These are phyloP conservation scores for Arthrobotrys iridis DNA, from an alignment of 2,329 filamentous ascomycete genomes.

Conservation along the genomic window DNA sequence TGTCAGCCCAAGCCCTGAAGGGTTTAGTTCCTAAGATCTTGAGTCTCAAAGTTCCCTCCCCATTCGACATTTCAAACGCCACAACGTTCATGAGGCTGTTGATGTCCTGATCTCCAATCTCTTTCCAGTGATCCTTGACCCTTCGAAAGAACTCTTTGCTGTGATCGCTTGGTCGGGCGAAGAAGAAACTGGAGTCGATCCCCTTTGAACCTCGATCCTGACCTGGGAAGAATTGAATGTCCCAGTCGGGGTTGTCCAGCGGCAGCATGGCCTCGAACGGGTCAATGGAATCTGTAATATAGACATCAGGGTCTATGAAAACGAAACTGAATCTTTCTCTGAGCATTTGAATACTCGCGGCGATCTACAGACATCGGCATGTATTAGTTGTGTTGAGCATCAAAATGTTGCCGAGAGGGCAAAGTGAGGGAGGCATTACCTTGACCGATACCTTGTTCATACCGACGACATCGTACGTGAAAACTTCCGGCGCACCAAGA, in stretches of 20 bases:
- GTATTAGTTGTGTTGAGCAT: slow-evolving; percentile 33
- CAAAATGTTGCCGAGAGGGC: not conserved
- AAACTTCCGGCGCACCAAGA: slow-evolving; percentile 44
- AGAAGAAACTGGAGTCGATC: slow-evolving; percentile 43
- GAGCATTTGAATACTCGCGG: slow-evolving; percentile 44
- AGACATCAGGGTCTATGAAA: slow-evolving; percentile 52
- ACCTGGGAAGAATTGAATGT: slow-evolving; percentile 48
- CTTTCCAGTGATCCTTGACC: slow-evolving; percentile 28
- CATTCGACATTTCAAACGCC: slow-evolving; percentile 47
- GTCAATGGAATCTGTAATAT: slow-evolving; percentile 38
- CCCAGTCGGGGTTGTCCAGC: slow-evolving; percentile 24
- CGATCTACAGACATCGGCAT: slow-evolving; percentile 16
- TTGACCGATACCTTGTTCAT: slow-evolving; percentile 49
- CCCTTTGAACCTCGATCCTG: slow-evolving; percentile 17
- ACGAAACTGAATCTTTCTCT: slow-evolving; percentile 41
- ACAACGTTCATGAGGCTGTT: slow-evolving; percentile 51
- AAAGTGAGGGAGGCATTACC: slow-evolving; percentile 13
- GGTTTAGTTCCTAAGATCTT: slow-evolving; percentile 1
- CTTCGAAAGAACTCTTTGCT: slow-evolving; percentile 42
- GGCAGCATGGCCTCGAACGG: slow-evolving; percentile 20
- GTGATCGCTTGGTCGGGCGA: slow-evolving; percentile 32
- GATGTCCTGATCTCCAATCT: slow-evolving; percentile 34
- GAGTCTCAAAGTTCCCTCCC: slow-evolving; percentile 28
- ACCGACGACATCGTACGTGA: slow-evolving; percentile 42
- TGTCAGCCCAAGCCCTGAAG: slow-evolving; percentile 44